phyloP scores from a whole-genome alignment of 2,329 filamentous ascomycete species.

The Spiromastix sp. region DNA sequence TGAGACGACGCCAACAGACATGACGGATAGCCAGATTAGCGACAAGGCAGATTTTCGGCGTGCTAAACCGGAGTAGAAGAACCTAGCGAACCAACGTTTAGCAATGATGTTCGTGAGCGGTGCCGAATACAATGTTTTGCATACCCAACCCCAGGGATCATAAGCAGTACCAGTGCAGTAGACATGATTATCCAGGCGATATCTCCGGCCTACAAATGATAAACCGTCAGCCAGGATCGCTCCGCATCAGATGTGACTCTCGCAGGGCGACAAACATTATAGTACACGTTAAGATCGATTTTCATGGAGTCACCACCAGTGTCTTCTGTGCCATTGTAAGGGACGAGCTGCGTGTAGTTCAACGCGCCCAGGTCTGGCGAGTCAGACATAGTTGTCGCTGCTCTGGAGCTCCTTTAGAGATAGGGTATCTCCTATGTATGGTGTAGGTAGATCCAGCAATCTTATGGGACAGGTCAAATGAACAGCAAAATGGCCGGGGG shows the following conservation, averaged over 20 bases:
- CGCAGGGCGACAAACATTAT: constrained; percentile 47
- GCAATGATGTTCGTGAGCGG: constrained; percentile 5
- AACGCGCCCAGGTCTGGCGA: constrained; percentile 5
- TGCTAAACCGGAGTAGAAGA: constrained; percentile 88
- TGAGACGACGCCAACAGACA: constrained; percentile 66
- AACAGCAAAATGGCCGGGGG: too few relatives aligned
- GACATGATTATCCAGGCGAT: constrained; percentile 71
- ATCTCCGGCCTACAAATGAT: constrained; percentile 54
- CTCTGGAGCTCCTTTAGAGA: neutral
- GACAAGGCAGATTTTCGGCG: constrained; percentile 81
- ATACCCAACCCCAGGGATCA: constrained; percentile 80
- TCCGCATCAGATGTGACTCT: neutral
- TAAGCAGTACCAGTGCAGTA: constrained; percentile 73
- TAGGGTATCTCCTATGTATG: neutral
- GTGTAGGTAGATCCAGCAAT: neutral
- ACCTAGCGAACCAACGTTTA: constrained; percentile 37
- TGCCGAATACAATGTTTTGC: constrained; percentile 7
- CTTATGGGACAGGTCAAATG: neutral
- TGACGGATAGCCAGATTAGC: constrained; percentile 74
- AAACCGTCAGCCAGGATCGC: neutral
- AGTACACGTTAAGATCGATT: constrained; percentile 65
- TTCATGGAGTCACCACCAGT: constrained; percentile 52
- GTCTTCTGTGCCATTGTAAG: constrained; percentile 52
- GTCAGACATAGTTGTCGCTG: constrained; percentile 4
- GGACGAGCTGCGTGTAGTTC: constrained; percentile 22